A percentile compares a stretch with the other conserved stretches of the same genome.
Conservation (phyloP, 129 eudicot species). For the Kitagawia praeruptora region DNA sequence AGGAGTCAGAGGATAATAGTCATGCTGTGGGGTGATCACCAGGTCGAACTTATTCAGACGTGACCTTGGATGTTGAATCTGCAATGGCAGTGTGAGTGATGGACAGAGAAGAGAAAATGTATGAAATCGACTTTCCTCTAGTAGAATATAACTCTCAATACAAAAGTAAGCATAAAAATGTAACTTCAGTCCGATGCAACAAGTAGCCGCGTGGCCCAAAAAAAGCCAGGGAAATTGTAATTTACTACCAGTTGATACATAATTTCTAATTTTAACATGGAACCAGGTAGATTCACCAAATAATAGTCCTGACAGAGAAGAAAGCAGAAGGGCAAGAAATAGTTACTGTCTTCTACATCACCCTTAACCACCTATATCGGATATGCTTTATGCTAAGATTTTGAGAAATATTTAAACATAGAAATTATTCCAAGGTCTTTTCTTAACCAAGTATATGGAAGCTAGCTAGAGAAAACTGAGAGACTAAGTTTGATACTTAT, state of each 20-base stretch:
- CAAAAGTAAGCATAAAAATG: background rate
- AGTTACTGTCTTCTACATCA: too few species aligned
- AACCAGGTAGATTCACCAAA: background rate
- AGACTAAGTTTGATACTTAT: too few species aligned
- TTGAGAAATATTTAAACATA: background rate
- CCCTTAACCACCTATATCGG: too few species aligned
- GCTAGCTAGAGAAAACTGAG: too few species aligned
- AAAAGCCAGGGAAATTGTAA: background rate
- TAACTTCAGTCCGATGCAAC: background rate
- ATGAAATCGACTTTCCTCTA: background rate
- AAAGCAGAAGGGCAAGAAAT: background rate
- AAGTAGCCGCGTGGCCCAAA: background rate
- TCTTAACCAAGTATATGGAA: background rate
- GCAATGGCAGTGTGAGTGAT: conserved; percentile 13
- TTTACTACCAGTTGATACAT: background rate
- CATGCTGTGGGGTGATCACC: conserved; percentile 88
- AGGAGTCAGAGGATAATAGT: conserved; percentile 82
- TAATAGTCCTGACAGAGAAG: background rate
- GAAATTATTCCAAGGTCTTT: background rate
- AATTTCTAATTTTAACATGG: background rate
- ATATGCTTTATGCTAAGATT: background rate
- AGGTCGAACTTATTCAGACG: conserved; percentile 75
- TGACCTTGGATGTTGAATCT: conserved; percentile 95
- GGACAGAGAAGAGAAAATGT: background rate
- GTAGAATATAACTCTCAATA: too few species aligned